A percentile compares a stretch with the other conserved stretches of the same genome.
These are phyloP conservation scores for Lignosus rhinocerotis DNA, from an alignment of 1,284 basidiomycete genomes.

Conservation along the genomic window DNA sequence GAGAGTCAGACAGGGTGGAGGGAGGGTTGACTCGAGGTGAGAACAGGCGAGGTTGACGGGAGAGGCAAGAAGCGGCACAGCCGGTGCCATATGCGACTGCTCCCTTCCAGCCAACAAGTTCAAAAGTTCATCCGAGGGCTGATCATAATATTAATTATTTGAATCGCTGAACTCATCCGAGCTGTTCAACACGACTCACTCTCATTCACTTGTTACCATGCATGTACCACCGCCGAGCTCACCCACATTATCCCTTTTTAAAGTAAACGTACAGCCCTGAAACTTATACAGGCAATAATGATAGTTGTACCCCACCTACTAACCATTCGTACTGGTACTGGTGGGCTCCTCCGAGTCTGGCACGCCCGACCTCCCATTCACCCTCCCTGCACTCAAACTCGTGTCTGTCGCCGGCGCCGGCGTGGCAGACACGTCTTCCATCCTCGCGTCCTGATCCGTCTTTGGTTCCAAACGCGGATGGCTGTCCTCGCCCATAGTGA, in stretches of 20 bases:
- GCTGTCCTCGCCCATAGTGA: slow-evolving; percentile 9
- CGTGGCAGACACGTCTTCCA: slow-evolving; percentile 4
- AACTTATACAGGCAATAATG: slow-evolving; percentile 18
- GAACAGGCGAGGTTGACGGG: not conserved
- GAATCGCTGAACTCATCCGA: not conserved
- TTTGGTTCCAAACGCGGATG: slow-evolving; percentile 1
- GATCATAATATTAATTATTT: too few species aligned
- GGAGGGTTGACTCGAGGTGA: not conserved
- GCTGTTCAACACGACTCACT: not conserved
- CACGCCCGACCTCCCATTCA: not conserved
- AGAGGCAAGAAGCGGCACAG: slow-evolving; percentile 1
- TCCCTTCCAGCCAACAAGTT: not conserved
- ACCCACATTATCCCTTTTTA: not conserved
- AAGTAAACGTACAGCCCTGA: slow-evolving; percentile 1
- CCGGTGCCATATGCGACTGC: not conserved
- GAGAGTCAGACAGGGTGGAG: slow-evolving; percentile 1
- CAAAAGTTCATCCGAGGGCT: too few species aligned
- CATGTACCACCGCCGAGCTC: not conserved
- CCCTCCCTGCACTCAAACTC: not conserved
- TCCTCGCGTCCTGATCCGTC: slow-evolving; percentile 8
- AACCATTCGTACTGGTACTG: too few species aligned
- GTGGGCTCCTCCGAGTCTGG: not conserved
- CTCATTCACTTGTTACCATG: not conserved
- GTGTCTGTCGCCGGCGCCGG: not conserved
- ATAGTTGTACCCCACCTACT: slow-evolving; percentile 7